phyloP scores from a whole-genome alignment of 2,329 filamentous ascomycete species.

The Colletotrichum sp. region DNA sequence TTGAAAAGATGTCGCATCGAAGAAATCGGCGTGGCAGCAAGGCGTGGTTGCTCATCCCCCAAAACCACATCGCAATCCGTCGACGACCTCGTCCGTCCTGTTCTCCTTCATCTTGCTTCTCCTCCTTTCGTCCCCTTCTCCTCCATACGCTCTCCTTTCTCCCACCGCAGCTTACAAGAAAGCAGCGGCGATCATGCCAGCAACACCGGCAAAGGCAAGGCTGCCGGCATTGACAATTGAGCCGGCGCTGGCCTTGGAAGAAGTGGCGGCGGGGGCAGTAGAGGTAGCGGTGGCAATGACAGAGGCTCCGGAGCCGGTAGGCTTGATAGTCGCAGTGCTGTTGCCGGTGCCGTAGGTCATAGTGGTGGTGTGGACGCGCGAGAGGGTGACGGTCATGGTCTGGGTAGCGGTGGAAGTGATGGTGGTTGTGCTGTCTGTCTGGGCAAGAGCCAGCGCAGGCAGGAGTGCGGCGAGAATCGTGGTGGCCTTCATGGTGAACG shows the following conservation, averaged over 20 bases:
- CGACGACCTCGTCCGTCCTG: background rate
- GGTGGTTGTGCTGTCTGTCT: slow-evolving; percentile 40
- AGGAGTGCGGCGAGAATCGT: slow-evolving; percentile 53
- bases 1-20: slow-evolving; percentile 16
- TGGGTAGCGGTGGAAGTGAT: slow-evolving; percentile 54
- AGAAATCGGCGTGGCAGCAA: slow-evolving; percentile 2
- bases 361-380: slow-evolving; percentile 41
- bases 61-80: background rate
- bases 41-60: background rate
- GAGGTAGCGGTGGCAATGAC: slow-evolving; percentile 13
- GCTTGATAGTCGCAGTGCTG: slow-evolving; percentile 35
- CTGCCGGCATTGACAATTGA: slow-evolving; percentile 44
- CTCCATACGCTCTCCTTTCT: background rate
- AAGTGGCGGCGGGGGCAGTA: slow-evolving; percentile 23
- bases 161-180: slow-evolving; percentile 49
- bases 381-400: slow-evolving; percentile 45
- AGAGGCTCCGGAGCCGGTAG: slow-evolving; percentile 26
- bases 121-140: background rate
- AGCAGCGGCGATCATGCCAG: slow-evolving; percentile 54
- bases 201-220: slow-evolving; percentile 52
- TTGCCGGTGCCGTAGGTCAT: slow-evolving; percentile 43
- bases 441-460: slow-evolving; percentile 57
- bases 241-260: slow-evolving; percentile 30
- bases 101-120: background rate
- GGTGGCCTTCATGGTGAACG: slow-evolving; percentile 40